phyloP scores from a whole-genome alignment of 2,329 filamentous ascomycete species.

The Colletotrichum sp. region DNA sequence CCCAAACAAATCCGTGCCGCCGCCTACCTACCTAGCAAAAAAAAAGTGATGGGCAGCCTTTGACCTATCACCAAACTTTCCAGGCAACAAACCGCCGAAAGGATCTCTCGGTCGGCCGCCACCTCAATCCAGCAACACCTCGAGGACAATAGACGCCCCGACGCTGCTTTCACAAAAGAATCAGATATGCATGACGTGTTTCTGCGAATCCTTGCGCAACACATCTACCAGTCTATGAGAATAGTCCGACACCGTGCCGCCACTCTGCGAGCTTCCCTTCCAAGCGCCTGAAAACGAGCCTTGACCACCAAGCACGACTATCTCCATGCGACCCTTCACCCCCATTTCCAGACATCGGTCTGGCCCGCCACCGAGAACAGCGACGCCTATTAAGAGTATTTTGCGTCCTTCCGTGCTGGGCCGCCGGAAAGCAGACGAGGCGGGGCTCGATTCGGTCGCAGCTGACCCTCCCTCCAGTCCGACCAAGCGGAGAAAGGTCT shows the following conservation, averaged over 20 bases:
- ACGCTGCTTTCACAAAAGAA: background rate
- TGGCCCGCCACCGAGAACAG: constrained; percentile 34
- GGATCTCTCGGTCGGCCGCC: background rate
- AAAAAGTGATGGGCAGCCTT: background rate
- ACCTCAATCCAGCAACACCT: background rate
- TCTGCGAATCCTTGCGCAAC: constrained; percentile 22
- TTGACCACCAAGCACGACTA: background rate
- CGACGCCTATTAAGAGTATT: constrained; percentile 57
- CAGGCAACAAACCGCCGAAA: constrained; percentile 12
- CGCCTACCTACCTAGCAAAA: background rate
- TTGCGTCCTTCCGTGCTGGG: constrained; percentile 53
- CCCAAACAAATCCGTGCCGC: background rate
- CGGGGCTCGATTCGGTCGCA: constrained; percentile 41
- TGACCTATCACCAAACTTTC: background rate
- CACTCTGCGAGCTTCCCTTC: background rate
- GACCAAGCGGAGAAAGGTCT: constrained; percentile 60
- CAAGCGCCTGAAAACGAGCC: background rate
- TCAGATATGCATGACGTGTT: constrained; percentile 27
- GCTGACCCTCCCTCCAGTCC: constrained; percentile 46
- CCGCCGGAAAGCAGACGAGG: constrained; percentile 48
- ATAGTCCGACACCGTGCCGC: constrained; percentile 21
- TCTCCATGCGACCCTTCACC: constrained; percentile 38
- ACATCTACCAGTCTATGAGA: constrained; percentile 27
- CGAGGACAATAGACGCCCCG: background rate
- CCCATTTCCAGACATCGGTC: constrained; percentile 37